These are phyloP conservation scores for Melaleuca quinquenervia DNA, from an alignment of 345 rosid genomes.

Conservation along the genomic window DNA sequence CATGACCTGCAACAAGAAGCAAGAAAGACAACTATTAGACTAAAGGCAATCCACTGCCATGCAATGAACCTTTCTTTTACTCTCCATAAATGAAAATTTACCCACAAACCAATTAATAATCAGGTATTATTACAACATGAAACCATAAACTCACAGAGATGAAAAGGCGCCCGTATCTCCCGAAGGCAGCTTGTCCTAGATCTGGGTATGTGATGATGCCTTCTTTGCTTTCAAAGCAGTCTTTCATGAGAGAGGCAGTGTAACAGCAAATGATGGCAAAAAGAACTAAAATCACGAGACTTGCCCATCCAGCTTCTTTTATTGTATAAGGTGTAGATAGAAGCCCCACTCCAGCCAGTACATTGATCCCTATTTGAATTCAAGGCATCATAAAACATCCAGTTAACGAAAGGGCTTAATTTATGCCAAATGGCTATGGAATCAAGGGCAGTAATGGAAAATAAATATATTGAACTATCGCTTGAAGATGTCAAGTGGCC, in stretches of 20 bases:
- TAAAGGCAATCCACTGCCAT: background rate
- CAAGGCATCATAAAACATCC: background rate
- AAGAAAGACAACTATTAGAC: slow-evolving; percentile 4
- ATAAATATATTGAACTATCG: background rate
- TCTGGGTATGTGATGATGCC: slow-evolving; percentile 79
- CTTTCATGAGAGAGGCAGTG: slow-evolving; percentile 75
- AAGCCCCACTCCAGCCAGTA: slow-evolving; percentile 91
- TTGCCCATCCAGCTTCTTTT: slow-evolving; percentile 77
- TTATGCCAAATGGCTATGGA: background rate
- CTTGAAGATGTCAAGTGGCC: background rate
- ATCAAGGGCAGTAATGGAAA: background rate
- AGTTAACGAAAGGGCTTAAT: background rate
- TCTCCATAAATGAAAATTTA: background rate
- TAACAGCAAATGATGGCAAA: slow-evolving; percentile 67
- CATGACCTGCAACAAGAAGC: slow-evolving; percentile 44
- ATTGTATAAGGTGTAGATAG: slow-evolving; percentile 76
- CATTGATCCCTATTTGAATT: slow-evolving; percentile 50
- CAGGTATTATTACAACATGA: background rate
- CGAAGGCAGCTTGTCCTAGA: slow-evolving; percentile 93
- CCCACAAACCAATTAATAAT: background rate
- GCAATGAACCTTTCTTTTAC: background rate
- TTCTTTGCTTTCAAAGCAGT: slow-evolving; percentile 69
- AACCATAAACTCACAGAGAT: slow-evolving; percentile 46
- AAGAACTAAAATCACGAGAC: slow-evolving; percentile 41
- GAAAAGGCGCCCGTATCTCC: slow-evolving; percentile 72